Conservation (phyloP, 192 early-diverging fungal species). For the Glomus cerebriforme region DNA sequence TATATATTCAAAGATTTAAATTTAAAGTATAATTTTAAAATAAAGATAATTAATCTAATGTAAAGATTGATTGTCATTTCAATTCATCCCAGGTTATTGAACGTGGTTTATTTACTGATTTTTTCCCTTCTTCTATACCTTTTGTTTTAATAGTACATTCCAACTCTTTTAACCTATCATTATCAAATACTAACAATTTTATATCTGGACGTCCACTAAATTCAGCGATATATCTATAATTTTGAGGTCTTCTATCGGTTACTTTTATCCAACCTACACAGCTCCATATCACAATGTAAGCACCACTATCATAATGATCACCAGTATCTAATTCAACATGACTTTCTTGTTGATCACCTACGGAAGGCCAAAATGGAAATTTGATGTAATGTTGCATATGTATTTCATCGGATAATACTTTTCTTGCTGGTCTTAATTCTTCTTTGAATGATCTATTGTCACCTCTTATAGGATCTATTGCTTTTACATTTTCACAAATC, state of each 20-base stretch:
- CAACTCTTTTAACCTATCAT: neutral
- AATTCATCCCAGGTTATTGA: neutral
- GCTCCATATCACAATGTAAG: neutral
- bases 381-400: neutral
- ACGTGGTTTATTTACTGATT: neutral
- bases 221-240: neutral
- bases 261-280: slow-evolving; percentile 13
- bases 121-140: neutral
- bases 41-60: no score
- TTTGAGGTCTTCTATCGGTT: neutral
- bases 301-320: neutral
- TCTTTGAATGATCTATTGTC: neutral
- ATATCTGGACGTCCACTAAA: neutral
- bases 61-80: no score
- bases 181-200: neutral
- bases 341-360: neutral
- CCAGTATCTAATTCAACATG: no score
- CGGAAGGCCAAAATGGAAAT: neutral
- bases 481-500: neutral
- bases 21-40: no score
- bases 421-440: neutral
- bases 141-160: neutral
- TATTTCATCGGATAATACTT: neutral
- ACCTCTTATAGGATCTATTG: neutral
- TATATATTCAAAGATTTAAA: no score